These are phyloP conservation scores for Ascosphaera acerosa DNA, from an alignment of 2,329 filamentous ascomycete species.

Conservation along the genomic window DNA sequence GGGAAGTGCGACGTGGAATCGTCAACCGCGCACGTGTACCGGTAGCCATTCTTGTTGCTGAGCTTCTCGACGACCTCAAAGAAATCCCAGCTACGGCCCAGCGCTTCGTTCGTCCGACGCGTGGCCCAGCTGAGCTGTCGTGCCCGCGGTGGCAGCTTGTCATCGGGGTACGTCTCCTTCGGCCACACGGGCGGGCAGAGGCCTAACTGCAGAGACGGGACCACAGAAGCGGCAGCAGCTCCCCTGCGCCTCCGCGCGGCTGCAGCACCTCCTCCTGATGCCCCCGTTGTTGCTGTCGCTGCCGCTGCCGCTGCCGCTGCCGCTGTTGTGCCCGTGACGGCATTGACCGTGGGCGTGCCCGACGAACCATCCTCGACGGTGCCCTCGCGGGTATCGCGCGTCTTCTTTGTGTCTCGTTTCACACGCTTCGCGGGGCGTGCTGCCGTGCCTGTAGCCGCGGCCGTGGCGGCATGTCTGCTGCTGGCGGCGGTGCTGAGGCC, in stretches of 20 bases:
- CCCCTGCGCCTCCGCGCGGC: constrained; percentile 5
- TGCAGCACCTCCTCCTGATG: background rate
- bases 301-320: background rate
- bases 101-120: constrained; percentile 13
- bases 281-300: background rate
- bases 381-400: constrained; percentile 18
- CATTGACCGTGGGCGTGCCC: constrained; percentile 4
- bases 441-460: constrained; percentile 10
- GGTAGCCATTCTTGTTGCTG: constrained; percentile 46
- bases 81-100: constrained; percentile 15
- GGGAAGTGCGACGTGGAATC: constrained; percentile 50
- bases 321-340: background rate
- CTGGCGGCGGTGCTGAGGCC: constrained; percentile 10
- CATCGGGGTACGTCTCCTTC: constrained; percentile 15
- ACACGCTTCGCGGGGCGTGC: constrained; percentile 14
- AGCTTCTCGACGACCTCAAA: constrained; percentile 24
- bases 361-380: constrained; percentile 12
- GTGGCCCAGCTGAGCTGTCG: constrained; percentile 17
- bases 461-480: too few species aligned
- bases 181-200: constrained; percentile 18
- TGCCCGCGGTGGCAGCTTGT: constrained; percentile 15
- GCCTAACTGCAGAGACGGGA: constrained; percentile 15
- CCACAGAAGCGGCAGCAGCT: constrained; percentile 9
- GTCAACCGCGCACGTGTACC: constrained; percentile 75
- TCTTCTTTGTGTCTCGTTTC: constrained; percentile 20